phyloP scores from a whole-genome alignment of 1,139 yeast genomes.

The Chernovozyma aurita region DNA sequence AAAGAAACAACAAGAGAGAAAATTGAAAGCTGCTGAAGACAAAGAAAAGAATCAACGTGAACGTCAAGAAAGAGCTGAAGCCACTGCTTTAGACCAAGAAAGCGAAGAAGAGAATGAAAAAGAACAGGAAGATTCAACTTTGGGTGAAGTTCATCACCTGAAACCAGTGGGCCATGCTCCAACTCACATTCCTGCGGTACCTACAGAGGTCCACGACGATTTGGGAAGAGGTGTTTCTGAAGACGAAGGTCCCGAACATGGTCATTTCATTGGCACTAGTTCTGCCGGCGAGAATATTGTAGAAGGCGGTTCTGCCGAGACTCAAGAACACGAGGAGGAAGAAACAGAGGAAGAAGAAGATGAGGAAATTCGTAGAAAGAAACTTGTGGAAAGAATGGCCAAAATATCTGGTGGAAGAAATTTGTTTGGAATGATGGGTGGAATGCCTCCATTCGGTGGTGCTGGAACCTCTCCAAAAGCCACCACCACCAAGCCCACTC shows the following conservation, averaged over 20 bases:
- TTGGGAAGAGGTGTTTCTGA: no score
- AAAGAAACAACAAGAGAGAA: slow-evolving; percentile 54
- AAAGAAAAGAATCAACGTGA: no score
- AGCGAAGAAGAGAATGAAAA: not conserved
- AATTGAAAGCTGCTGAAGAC: slow-evolving; percentile 26
- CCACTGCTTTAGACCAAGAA: not conserved
- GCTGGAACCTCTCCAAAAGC: slow-evolving; percentile 9
- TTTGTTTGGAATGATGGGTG: slow-evolving; percentile 79
- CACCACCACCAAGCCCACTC: slow-evolving; percentile 9
- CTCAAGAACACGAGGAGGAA: no score
- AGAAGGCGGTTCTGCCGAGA: slow-evolving; percentile 7
- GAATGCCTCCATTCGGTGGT: slow-evolving; percentile 46
- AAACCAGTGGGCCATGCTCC: no score
- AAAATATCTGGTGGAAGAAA: slow-evolving; percentile 90
- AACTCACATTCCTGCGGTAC: no score
- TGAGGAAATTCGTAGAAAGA: slow-evolving; percentile 76
- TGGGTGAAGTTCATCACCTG: no score
- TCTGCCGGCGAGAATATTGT: no score
- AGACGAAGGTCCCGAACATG: slow-evolving; percentile 5
- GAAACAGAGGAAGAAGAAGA: slow-evolving; percentile 37
- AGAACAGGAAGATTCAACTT: not conserved
- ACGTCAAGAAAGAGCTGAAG: slow-evolving; percentile 7
- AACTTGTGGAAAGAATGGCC: slow-evolving; percentile 92
- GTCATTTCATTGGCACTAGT: no score
- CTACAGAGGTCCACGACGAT: no score